phyloP scores from a whole-genome alignment of 2,329 filamentous ascomycete species.

The Dryadomyces quercus-mongolicae region DNA sequence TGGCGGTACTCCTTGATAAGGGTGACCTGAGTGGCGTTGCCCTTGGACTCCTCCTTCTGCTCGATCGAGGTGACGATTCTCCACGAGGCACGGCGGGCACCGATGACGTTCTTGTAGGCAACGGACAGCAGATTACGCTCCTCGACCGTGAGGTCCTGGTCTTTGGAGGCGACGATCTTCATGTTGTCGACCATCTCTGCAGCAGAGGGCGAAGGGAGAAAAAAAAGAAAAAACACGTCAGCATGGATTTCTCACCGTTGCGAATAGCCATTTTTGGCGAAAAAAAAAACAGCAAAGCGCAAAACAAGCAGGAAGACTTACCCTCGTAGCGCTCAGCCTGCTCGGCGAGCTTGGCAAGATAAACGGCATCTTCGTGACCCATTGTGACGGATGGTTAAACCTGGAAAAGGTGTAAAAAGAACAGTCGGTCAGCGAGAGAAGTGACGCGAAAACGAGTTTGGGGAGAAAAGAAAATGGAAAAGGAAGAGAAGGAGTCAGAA shows the following conservation, averaged over 20 bases:
- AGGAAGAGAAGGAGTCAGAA: neutral
- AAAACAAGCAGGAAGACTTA: conserved; percentile 31
- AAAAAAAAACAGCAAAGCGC: neutral
- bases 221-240: conserved; percentile 4
- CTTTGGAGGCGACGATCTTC: conserved; percentile 91
- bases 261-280: too few species aligned
- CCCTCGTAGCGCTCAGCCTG: conserved; percentile 99
- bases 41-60: conserved; percentile 99
- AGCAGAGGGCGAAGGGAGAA: neutral
- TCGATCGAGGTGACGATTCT: conserved; percentile 97
- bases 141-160: conserved; percentile 75
- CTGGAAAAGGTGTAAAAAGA: conserved; percentile 7
- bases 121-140: conserved; percentile 96
- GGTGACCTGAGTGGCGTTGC: conserved; percentile 78
- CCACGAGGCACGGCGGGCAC: conserved; percentile 92
- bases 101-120: conserved; percentile 98
- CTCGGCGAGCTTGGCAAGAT: conserved; percentile 99
- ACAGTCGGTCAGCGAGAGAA: conserved; percentile 2
- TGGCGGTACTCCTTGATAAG: conserved; percentile 97
- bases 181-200: conserved; percentile 99
- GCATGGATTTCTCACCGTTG: too few species aligned
- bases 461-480: neutral
- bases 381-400: conserved; percentile 50
- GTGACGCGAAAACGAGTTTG: neutral
- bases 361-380: conserved; percentile 99